phyloP scores from a whole-genome alignment of 2,329 filamentous ascomycete genomes.

The Fusarium sp. region DNA sequence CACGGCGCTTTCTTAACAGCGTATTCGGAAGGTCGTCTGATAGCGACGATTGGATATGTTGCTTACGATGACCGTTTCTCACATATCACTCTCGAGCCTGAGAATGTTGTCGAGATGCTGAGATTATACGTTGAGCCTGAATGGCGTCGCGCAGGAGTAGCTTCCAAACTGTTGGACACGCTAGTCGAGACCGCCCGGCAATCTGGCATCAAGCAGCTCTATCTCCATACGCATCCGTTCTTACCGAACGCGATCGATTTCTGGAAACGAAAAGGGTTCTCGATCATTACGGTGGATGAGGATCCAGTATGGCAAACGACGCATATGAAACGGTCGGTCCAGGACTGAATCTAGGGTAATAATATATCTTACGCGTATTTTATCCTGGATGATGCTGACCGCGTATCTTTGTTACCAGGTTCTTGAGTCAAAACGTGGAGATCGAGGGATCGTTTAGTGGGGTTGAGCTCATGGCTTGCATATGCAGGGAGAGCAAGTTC shows the following conservation, averaged over 20 bases:
- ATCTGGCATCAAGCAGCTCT: conserved; percentile 36
- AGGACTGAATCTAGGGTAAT: background rate
- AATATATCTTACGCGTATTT: background rate
- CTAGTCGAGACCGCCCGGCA: conserved; percentile 30
- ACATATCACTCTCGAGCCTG: conserved; percentile 27
- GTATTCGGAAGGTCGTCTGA: conserved; percentile 12
- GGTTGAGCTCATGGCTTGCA: background rate
- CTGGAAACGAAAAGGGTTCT: conserved; percentile 45
- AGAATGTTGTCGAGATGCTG: conserved; percentile 43
- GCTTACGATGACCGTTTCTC: conserved; percentile 45
- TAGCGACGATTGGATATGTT: conserved; percentile 45
- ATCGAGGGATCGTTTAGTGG: background rate
- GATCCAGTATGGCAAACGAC: conserved; percentile 47
- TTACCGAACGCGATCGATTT: conserved; percentile 42
- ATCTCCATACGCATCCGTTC: conserved; percentile 48
- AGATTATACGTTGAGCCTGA: conserved; percentile 45
- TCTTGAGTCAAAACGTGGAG: background rate
- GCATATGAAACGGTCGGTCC: conserved; percentile 38
- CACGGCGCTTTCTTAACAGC: conserved; percentile 42
- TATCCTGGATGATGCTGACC: background rate
- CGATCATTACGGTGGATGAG: conserved; percentile 33
- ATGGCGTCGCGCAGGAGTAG: conserved; percentile 45
- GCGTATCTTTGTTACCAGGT: background rate
- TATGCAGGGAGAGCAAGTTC: background rate
- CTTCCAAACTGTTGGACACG: conserved; percentile 38